Base-by-base conservation (phyloP, 139 green algal genomes). In the Chlamydomonas schloesseri region DNA sequence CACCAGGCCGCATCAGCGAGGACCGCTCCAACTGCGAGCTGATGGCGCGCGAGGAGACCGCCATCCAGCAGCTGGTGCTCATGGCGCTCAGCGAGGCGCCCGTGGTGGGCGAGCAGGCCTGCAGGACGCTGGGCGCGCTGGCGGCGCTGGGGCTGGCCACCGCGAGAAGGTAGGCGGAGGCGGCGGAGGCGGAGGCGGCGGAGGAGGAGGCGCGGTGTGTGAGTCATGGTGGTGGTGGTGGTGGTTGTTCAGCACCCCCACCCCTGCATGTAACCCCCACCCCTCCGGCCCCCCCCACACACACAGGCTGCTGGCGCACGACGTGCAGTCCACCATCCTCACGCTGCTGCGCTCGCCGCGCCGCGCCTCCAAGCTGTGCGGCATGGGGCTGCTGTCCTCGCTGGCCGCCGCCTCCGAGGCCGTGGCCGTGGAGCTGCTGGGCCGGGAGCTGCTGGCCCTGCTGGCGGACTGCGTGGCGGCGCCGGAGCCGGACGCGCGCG, bases 1-100 rank as follows among this genome's bases (percentile, higher is more conserved):
- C 17, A 37, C 88, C 94, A 95, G 95, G 92, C 31, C 89, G 92
- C 11, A 90, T 99, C 50, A 93, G 94, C 9, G 94, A 98, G 91
- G 95, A 98, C 71, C 77, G 84, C 17, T 84, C 87, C n/a, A 96
- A 96, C 88, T 95, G 96, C 57, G 90, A 94, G 65, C 83, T 92
- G n/a, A 97, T 99, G 57, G 86, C 89, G 0, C 88, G 89, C 67
- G 94, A 98, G 85, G 95, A 97, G 87, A 93, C 93, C 15, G 96
- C 96, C 21, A 88, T 99, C 34, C 94, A 96, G 91, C 96, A 98
- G 93, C 92, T 99, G 47, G 91, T 99, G 62, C 90, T 97, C 18
- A 98, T 99, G 93, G 90, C 94, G 4, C 91, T 99, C 23, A 93
- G 85, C 47, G 93, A 97, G 74, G 92, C 95, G 86, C 70, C 89